phyloP scores from a whole-genome alignment of 768 basidiomycete genomes.

The Hericium rajendrae region DNA sequence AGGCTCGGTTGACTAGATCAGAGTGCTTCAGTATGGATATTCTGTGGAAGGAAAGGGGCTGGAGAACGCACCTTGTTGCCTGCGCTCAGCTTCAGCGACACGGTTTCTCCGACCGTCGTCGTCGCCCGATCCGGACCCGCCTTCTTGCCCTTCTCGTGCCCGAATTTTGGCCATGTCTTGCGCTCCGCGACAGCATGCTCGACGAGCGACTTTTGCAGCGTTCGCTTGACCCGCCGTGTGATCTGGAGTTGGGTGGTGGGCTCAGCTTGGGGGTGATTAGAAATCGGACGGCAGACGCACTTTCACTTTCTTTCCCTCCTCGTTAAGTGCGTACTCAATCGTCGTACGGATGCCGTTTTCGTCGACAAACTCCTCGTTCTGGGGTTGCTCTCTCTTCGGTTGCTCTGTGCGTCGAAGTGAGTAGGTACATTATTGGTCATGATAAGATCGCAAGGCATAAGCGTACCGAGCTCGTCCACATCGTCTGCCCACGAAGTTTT shows the following conservation, averaged over 20 bases:
- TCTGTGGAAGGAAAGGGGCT: background rate
- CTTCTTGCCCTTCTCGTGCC: constrained; percentile 78
- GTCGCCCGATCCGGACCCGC: constrained; percentile 89
- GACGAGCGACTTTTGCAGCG: constrained; percentile 85
- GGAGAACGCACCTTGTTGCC: constrained; percentile 47
- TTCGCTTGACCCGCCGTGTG: constrained; percentile 77
- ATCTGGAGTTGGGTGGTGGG: constrained; percentile 38
- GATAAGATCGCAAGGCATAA: background rate
- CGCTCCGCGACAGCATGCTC: constrained; percentile 91
- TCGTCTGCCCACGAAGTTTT: constrained; percentile 33
- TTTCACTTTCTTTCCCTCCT: constrained; percentile 93
- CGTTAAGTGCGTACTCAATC: constrained; percentile 75
- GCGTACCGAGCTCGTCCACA: constrained; percentile 25
- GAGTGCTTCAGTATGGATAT: background rate
- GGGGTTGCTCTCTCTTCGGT: constrained; percentile 33
- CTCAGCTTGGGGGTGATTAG: background rate
- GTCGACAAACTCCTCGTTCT: constrained; percentile 64
- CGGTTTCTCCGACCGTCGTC: constrained; percentile 79
- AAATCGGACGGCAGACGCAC: constrained; percentile 30
- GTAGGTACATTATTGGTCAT: background rate
- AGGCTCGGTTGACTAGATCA: constrained; percentile 44
- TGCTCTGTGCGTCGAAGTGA: background rate
- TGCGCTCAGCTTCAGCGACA: constrained; percentile 49
- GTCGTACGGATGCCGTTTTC: constrained; percentile 84
- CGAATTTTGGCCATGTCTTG: constrained; percentile 91